Percentiles rank a stretch among this genome's conserved stretches.
Conservation (phyloP, 108 stramenopile species). For the Nitzschia palea region DNA sequence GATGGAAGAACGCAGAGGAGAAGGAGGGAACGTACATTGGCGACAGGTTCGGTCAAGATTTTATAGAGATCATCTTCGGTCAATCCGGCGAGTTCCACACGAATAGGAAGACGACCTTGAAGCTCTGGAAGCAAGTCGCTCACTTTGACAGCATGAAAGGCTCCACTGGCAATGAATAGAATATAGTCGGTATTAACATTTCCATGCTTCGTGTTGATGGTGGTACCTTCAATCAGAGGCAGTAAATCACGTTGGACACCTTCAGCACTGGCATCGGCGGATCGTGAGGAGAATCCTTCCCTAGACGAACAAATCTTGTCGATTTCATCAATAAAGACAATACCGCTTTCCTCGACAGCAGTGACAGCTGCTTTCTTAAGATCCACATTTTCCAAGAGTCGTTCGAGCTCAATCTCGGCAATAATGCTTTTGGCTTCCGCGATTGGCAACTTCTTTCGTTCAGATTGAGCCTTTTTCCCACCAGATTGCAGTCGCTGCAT, state of each 20-base stretch:
- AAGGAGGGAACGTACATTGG: slow-evolving; percentile 86
- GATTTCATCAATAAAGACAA: slow-evolving; percentile 99
- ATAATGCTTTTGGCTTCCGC: slow-evolving; percentile 90
- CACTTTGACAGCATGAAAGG: slow-evolving; percentile 94
- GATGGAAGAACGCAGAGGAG: not conserved
- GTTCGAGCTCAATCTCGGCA: slow-evolving; percentile 93
- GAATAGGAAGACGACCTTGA: slow-evolving; percentile 98
- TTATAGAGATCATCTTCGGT: slow-evolving; percentile 98
- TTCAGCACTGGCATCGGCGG: slow-evolving; percentile 96
- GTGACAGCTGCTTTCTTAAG: slow-evolving; percentile 92
- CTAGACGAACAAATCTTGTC: slow-evolving; percentile 93
- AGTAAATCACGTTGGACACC: slow-evolving; percentile 98
- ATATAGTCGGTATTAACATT: slow-evolving; percentile 99
- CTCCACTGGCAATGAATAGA: slow-evolving; percentile 94
- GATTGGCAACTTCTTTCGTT: slow-evolving; percentile 86
- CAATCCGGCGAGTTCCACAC: slow-evolving; percentile 96
- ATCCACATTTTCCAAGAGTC: slow-evolving; percentile 87
- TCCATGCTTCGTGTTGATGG: slow-evolving; percentile 96
- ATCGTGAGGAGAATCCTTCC: slow-evolving; percentile 71
- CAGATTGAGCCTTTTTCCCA: slow-evolving; percentile 57
- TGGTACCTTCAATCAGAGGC: slow-evolving; percentile 97
- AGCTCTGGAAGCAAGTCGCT: slow-evolving; percentile 97
- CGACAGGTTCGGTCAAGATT: slow-evolving; percentile 97
- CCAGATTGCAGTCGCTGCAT: slow-evolving; percentile 55
- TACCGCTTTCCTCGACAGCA: slow-evolving; percentile 96